These are phyloP conservation scores for Talaromyces sp. DNA, from an alignment of 2,329 filamentous ascomycete genomes.

Conservation along the genomic window DNA sequence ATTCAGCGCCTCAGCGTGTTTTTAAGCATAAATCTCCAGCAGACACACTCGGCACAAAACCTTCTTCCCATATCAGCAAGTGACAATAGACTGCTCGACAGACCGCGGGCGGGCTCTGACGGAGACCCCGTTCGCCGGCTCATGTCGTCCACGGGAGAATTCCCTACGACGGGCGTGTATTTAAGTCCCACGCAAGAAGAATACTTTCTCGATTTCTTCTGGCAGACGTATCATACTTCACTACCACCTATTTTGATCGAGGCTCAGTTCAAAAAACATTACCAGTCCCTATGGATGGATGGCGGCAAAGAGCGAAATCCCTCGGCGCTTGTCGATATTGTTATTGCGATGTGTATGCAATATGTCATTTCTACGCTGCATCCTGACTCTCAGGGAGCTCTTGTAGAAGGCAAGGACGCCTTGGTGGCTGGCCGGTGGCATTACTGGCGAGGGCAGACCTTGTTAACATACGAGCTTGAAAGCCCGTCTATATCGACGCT, in stretches of 20 bases:
- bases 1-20: background rate
- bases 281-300: conserved; percentile 5
- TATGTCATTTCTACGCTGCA: conserved; percentile 1
- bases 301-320: background rate
- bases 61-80: conserved; percentile 2
- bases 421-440: conserved; percentile 5
- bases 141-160: background rate
- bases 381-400: background rate
- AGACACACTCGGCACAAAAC: background rate
- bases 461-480: conserved; percentile 3
- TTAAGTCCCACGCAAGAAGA: conserved; percentile 3
- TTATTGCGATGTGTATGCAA: conserved; percentile 9
- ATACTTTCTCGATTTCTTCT: conserved; percentile 5
- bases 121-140: background rate
- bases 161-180: background rate
- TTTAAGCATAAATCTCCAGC: background rate
- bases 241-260: conserved; percentile 3
- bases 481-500: conserved; percentile 7
- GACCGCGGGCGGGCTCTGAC: background rate
- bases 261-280: conserved; percentile 6
- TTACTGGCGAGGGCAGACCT: conserved; percentile 3
- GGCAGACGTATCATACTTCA: conserved; percentile 2
- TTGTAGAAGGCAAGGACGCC: conserved; percentile 4
- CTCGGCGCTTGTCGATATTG: conserved; percentile 7
- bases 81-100: background rate